Evolutionary conservation across 2,329 filamentous ascomycete genomes (phyloP).

Genomic region (Arthroderma sp.): DNA sequence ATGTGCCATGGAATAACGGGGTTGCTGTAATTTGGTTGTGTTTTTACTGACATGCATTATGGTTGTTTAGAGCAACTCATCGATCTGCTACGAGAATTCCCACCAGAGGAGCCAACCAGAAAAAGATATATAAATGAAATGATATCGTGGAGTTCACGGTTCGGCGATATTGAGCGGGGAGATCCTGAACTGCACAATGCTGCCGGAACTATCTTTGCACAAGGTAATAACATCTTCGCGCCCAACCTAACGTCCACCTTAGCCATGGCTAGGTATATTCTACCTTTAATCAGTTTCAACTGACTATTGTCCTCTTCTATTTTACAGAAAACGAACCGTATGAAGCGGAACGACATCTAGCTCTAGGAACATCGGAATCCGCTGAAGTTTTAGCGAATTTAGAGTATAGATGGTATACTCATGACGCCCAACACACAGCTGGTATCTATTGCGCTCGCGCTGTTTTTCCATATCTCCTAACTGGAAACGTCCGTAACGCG

Average conservation of each 20-base stretch:
- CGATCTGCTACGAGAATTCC: conserved; percentile 67
- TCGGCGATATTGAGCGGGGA: conserved; percentile 75
- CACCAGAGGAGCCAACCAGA: conserved; percentile 69
- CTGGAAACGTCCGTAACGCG: conserved; percentile 80
- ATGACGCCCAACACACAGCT: conserved; percentile 77
- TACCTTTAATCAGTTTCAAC: not conserved
- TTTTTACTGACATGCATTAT: not conserved
- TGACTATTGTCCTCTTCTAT: not conserved
- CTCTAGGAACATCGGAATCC: conserved; percentile 80
- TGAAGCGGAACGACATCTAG: conserved; percentile 81
- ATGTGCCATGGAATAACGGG: no score
- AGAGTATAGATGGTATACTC: conserved; percentile 87
- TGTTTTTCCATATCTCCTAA: conserved; percentile 78
- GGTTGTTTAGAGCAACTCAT: conserved; percentile 48
- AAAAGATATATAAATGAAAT: conserved; percentile 87
- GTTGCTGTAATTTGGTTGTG: no score
- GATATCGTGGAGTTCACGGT: conserved; percentile 74
- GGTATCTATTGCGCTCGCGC: conserved; percentile 75
- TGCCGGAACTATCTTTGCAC: conserved; percentile 73
- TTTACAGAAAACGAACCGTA: conserved; percentile 67
- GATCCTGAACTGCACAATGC: conserved; percentile 94
- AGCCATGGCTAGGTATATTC: no score
- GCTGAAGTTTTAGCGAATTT: conserved; percentile 65
- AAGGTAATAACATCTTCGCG: conserved; percentile 38
- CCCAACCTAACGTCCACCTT: no score